Base-by-base conservation (phyloP, 2,329 filamentous ascomycete genomes). In the Apiospora pterosperma region DNA sequence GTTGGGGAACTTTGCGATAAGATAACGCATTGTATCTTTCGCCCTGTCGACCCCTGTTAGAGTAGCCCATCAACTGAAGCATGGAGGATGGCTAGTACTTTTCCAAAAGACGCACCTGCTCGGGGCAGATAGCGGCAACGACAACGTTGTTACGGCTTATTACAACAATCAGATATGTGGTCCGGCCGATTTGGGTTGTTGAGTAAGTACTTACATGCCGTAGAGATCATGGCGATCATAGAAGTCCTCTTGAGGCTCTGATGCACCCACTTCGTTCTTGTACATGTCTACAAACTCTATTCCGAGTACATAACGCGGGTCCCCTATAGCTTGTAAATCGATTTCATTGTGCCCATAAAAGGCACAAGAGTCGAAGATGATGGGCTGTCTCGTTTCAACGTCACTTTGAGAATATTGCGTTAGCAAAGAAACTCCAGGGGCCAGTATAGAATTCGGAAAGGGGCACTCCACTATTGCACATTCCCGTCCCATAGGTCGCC, bases 401-500 rank as follows among this genome's bases (percentile, higher is more conserved):
- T 71, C 70, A 8, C 67, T 68, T 19, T 67, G 64, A 10, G n/a
- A n/a, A n/a, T n/a, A n/a, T n/a, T n/a, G n/a, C n/a, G n/a, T n/a
- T n/a, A n/a, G n/a, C n/a, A n/a, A n/a, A n/a, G n/a, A n/a, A n/a
- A n/a, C n/a, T n/a, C n/a, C n/a, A n/a, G n/a, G n/a, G n/a, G n/a
- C n/a, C n/a, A n/a, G n/a, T n/a, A n/a, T n/a, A n/a, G n/a, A n/a
- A n/a, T n/a, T n/a, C n/a, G n/a, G n/a, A n/a, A n/a, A n/a, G n/a
- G n/a, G n/a, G n/a, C n/a, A n/a, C n/a, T n/a, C n/a, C n/a, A n/a
- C n/a, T n/a, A n/a, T n/a, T n/a, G 48, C 6, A 69, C 67, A 59
- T 76, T 77, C 2, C 69, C 72, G 62, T 68, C 68, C 73, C 73
- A 75, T 7, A 76, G 66, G 61, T 77, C 73, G 14, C 73, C 72